Conservation (phyloP, 31 red algal species). For the Asparagopsis taxiformis region DNA sequence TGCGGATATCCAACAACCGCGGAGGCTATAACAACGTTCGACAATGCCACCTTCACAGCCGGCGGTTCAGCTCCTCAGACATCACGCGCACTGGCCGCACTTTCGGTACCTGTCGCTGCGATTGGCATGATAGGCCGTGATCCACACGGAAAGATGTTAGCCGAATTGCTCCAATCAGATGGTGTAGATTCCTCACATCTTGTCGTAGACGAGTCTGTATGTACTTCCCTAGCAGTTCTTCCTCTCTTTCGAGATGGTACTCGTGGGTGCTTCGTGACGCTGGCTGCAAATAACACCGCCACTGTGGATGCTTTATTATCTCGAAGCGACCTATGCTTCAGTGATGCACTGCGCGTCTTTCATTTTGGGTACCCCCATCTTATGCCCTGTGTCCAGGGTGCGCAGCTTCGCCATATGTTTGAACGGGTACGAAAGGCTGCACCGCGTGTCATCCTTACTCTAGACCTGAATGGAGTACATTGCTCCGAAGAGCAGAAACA, state of each 20-base stretch:
- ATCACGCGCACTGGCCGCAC: conserved; percentile 28
- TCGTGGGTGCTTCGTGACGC: conserved; percentile 77
- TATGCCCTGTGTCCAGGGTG: conserved; percentile 54
- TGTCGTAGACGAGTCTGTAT: conserved; percentile 9
- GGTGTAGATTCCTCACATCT: conserved; percentile 46
- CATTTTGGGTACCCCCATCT: conserved; percentile 86
- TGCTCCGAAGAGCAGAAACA: conserved; percentile 14
- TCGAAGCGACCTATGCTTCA: conserved; percentile 3
- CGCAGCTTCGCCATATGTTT: conserved; percentile 29
- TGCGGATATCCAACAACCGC: conserved; percentile 23
- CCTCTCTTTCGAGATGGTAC: conserved; percentile 60
- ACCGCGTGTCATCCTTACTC: conserved; percentile 51
- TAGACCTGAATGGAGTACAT: conserved; percentile 76
- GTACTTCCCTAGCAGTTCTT: conserved; percentile 62
- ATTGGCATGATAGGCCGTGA: conserved; percentile 47
- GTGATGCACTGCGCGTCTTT: conserved; percentile 50
- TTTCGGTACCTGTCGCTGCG: conserved; percentile 20
- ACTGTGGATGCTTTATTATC: conserved; percentile 15
- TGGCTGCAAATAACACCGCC: conserved; percentile 63
- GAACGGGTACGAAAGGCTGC: conserved; percentile 57
- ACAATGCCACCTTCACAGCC: conserved; percentile 40
- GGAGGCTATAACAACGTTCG: conserved; percentile 56
- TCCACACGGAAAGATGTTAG: conserved; percentile 53
- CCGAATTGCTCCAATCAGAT: conserved; percentile 13
- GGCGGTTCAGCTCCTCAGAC: conserved; percentile 73